These are phyloP conservation scores for Acer saccharum DNA, from an alignment of 345 rosid species.

Conservation along the genomic window DNA sequence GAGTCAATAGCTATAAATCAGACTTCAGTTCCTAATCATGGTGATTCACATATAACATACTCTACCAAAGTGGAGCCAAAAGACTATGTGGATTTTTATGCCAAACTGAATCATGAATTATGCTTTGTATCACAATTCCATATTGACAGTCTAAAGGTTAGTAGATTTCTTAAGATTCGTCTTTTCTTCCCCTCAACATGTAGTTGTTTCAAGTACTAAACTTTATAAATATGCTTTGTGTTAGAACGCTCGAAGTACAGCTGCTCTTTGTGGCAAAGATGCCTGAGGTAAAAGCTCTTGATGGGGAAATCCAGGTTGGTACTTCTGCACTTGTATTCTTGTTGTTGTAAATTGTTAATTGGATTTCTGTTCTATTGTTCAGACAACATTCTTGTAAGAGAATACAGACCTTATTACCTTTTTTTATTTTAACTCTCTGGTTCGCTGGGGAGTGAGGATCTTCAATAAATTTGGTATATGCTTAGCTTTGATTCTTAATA, in stretches of 20 bases:
- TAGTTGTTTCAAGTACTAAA: slow-evolving; percentile 15
- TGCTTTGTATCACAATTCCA: slow-evolving; percentile 44
- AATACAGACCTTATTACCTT: not conserved
- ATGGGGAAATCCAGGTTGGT: slow-evolving; percentile 73
- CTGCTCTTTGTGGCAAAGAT: slow-evolving; percentile 41
- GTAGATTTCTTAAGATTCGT: slow-evolving; percentile 19
- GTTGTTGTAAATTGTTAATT: not conserved
- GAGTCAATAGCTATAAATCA: slow-evolving; percentile 34
- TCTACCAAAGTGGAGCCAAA: slow-evolving; percentile 29
- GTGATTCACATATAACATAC: slow-evolving; percentile 30
- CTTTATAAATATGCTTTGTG: slow-evolving; percentile 35
- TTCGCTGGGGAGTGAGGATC: not conserved
- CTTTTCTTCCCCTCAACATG: slow-evolving; percentile 8
- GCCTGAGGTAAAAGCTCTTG: slow-evolving; percentile 38
- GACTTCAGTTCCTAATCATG: slow-evolving; percentile 21
- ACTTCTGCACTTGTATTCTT: not conserved
- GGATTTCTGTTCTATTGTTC: not conserved
- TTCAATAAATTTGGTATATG: not conserved
- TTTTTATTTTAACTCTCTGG: not conserved
- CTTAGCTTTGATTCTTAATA: not conserved
- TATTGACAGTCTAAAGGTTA: slow-evolving; percentile 68
- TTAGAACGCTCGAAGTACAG: slow-evolving; percentile 55
- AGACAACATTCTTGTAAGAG: not conserved
- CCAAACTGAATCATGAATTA: slow-evolving; percentile 64
- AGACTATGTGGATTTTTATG: slow-evolving; percentile 55